Evolutionary conservation across 169 alveolate species (phyloP), one percentile per base, ranked within the genome.

Genomic region (Cardiosporidium cionae): DNA sequence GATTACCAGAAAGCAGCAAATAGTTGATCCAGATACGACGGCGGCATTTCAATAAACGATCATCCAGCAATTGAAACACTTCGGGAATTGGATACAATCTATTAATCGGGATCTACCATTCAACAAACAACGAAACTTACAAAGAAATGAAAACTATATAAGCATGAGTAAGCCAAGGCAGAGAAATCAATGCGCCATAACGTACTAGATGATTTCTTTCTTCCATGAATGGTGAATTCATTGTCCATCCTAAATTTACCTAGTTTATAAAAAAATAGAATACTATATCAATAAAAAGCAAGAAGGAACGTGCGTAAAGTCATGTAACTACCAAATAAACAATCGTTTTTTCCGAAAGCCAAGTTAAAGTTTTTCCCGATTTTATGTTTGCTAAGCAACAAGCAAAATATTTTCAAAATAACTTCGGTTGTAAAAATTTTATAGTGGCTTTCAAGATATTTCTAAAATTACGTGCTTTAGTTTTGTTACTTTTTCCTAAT

Each of bases 11-110:
- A 58, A 90, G 74, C 70, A 90, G 80, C 34, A 88, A 67, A 67
- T 90, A 90, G 25, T 92, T 83, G 36, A 90, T 80, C 93, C 95
- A 90, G 9, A 90, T 87, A 5, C 95, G 82, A 44, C 91, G 83
- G 1, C 92, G 89, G n/a, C 93, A 87, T 68, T 77, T 72, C 52
- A 81, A 79, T 34, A 90, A 81, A 36, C 94, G 78, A 35, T 86
- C 88, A 74, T 90, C 95, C 79, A 88, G 82, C 37, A 85, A 73
- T 27, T 74, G 81, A 33, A 87, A 76, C 7, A 88, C 94, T 52
- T 90, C 95, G 63, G 78, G 69, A 68, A 90, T 83, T 2, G 95
- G 95, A 69, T 83, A 90, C 72, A 90, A 36, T 52, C 72, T 68
- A 70, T 90, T 88, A 31, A 83, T 86, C 0, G 95, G 94, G 22